These are phyloP conservation scores for Globisporangium splendens DNA, from an alignment of 352 stramenopile species.

Conservation along the genomic window DNA sequence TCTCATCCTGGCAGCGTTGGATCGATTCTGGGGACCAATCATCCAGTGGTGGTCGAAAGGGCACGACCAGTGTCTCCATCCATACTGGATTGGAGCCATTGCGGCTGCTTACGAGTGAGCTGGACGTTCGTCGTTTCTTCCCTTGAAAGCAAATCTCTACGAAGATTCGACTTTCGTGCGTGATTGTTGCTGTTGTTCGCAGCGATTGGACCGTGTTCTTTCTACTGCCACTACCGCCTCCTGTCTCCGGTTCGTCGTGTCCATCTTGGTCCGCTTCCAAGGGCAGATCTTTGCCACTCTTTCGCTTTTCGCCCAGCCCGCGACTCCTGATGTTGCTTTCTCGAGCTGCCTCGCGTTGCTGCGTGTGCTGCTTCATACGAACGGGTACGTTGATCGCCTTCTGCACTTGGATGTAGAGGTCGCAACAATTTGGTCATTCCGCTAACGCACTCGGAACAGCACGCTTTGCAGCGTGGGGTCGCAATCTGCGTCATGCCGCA, in stretches of 20 bases:
- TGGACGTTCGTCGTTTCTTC: constrained; percentile 62
- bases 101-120: constrained; percentile 27
- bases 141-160: constrained; percentile 86
- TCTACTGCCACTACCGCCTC: too few species aligned
- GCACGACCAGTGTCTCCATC: constrained; percentile 90
- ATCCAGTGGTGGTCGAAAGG: constrained; percentile 78
- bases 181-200: not conserved
- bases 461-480: constrained; percentile 34
- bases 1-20: constrained; percentile 60
- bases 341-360: constrained; percentile 9
- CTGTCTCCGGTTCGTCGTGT: not conserved
- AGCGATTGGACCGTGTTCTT: not conserved
- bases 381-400: constrained; percentile 72
- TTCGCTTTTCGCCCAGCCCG: not conserved
- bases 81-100: constrained; percentile 64
- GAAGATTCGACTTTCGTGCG: constrained; percentile 52
- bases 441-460: constrained; percentile 20
- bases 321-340: not conserved
- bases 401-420: constrained; percentile 83
- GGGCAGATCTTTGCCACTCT: not conserved
- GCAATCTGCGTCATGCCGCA: constrained; percentile 41
- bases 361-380: constrained; percentile 26
- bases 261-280: not conserved
- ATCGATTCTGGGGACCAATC: constrained; percentile 81
- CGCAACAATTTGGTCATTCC: constrained; percentile 63